Evolutionary conservation across 345 rosid species (phyloP), one percentile per base, ranked within the genome.

Genomic region (Noccaea caerulescens): DNA sequence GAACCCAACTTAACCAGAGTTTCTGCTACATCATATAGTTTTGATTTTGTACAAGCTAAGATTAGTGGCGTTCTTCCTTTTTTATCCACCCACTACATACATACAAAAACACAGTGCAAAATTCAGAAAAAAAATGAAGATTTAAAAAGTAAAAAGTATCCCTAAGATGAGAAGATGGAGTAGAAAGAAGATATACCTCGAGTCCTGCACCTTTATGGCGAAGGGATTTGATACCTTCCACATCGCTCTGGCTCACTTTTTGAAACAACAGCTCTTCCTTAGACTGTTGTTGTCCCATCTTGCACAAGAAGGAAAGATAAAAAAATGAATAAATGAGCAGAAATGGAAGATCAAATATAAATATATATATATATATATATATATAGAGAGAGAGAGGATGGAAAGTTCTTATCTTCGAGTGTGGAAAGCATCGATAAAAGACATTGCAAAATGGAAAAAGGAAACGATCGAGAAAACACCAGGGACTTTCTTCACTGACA

Each of bases 31-130:
- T 80, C 49, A 62, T 37, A 72, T 8, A 81, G 87, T 74, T 80
- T 82, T 2, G 90, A 66, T 52, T 82, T 86, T 95, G 88, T 66
- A 64, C 87, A 89, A 14, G 95, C 96, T 68, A 80, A 52, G 6
- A 91, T 93, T 84, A 93, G 72, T 2, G 98, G 90, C 41, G 98
- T 93, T 79, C 91, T 93, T 32, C 91, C 97, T 56, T 93, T 94
- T 80, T 64, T 85, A 80, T 93, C 96, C 32, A 83, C 72, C 90
- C 94, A 91, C 98, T 93, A 83, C 42, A 52, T n/a, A 55, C 18
- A 53, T 27, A 27, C 30, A 57, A 50, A 16, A 43, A 64, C 23
- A 49, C 2, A 13, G 10, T 43, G 32, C 23, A 2, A 56, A 16
- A 16, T 34, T 34, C 11, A 58, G 23, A 58, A 57, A 8, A 3